phyloP scores from a whole-genome alignment of 2,329 filamentous ascomycete genomes.

The Fusarium anthophilum region DNA sequence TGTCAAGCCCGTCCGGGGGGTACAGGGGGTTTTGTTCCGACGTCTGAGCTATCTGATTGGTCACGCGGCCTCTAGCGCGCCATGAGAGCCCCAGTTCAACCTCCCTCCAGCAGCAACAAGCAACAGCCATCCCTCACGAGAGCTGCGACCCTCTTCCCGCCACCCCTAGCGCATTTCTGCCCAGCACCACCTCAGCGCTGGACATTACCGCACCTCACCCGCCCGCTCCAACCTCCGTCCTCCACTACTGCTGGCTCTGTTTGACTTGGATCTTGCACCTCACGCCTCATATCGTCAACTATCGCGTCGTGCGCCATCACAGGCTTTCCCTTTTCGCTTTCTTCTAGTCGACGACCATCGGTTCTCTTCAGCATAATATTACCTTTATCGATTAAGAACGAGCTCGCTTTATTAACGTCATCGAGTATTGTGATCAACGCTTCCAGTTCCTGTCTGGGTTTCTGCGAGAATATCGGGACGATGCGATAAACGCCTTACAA shows the following conservation, averaged over 20 bases:
- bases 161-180: conserved; percentile 37
- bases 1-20: conserved; percentile 18
- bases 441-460: conserved; percentile 25
- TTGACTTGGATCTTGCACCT: conserved; percentile 36
- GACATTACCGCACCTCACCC: conserved; percentile 28
- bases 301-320: conserved; percentile 32
- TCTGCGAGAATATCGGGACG: conserved; percentile 37
- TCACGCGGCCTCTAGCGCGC: conserved; percentile 35
- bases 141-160: conserved; percentile 40
- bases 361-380: conserved; percentile 11
- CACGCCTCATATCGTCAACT: conserved; percentile 29
- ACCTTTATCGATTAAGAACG: conserved; percentile 11
- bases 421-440: conserved; percentile 24
- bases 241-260: conserved; percentile 27
- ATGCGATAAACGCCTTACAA: conserved; percentile 41
- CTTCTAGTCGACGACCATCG: background rate
- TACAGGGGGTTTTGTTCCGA: conserved; percentile 18
- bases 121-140: conserved; percentile 40
- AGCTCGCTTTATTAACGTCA: conserved; percentile 17
- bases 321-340: conserved; percentile 17
- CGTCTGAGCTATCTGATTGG: conserved; percentile 35
- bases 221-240: conserved; percentile 35
- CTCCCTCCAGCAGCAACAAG: conserved; percentile 39
- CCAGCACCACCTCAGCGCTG: conserved; percentile 1
- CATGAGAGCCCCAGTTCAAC: conserved; percentile 39